Base-by-base conservation (phyloP, 164 flowering plant genomes). In the Nymphaea thermarum region DNA sequence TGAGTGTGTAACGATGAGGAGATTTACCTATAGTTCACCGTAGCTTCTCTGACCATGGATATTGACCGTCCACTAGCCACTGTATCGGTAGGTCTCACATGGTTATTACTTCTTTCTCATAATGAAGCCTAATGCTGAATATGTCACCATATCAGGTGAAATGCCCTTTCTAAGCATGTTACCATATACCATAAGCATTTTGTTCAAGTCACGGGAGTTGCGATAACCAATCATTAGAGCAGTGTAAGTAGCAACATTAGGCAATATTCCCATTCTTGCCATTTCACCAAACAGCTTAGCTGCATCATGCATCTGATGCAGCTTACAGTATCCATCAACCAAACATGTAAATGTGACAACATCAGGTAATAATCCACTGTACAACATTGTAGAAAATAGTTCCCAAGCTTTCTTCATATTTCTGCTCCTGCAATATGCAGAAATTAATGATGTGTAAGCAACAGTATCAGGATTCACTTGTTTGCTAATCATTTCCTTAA, bases 301-400 rank as follows among this genome's bases (percentile, higher is more conserved):
- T 3, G 81, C 87, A 17, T 44, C 25, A 59, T 81, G 84, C 84
- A 80, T 77, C 44, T 63, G 74, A 43, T 57, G 36, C 59, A 65
- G 17, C 71, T 76, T 81, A 72, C 76, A 85, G 68, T 45, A 85
- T 41, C 86, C 87, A 69, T 77, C 79, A 71, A 88, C 72, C 36
- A 88, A 67, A 68, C 83, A 83, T 25, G 84, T 83, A 73, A 79
- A 86, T 63, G 86, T 82, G 63, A 80, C 73, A 65, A 81, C 81
- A 71, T 72, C 80, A 61, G 87, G 87, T 42, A 42, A 64, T 44
- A 67, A 47, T 4, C 77, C 82, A 53, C 42, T 75, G 25, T 51
- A 42, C 36, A 61, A 11, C 93, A 88, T 88, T 64, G 77, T 75
- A 8, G 47, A 57, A 51, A 67, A 80, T 43, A 85, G 70, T 14